Conservation (phyloP, 2,329 filamentous ascomycete genomes). For the Fusarium bulbicola region DNA sequence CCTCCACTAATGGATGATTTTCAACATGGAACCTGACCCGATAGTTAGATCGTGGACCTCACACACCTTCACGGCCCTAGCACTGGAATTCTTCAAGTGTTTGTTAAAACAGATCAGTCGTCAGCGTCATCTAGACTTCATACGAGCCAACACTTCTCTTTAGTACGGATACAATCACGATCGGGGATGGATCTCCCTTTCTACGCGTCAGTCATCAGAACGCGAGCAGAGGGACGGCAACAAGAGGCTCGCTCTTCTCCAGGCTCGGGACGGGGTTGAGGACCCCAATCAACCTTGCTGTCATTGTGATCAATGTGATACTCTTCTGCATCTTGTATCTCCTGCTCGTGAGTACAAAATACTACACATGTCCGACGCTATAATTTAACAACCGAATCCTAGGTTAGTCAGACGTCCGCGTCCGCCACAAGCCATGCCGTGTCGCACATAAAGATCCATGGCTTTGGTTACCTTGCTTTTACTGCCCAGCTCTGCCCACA, state of each 20-base stretch:
- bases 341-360: slow-evolving; percentile 10
- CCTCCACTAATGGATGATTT: slow-evolving; percentile 29
- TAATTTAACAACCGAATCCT: slow-evolving; percentile 14
- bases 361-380: slow-evolving; percentile 21
- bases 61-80: slow-evolving; percentile 1
- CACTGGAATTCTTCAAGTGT: slow-evolving; percentile 20
- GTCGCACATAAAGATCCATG: slow-evolving; percentile 24
- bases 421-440: slow-evolving; percentile 29
- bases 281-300: not conserved
- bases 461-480: slow-evolving; percentile 10
- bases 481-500: not conserved
- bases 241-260: not conserved
- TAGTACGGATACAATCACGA: not conserved
- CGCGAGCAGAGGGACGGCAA: not conserved
- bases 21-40: slow-evolving; percentile 21
- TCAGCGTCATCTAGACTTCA: slow-evolving; percentile 25
- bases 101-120: slow-evolving; percentile 2
- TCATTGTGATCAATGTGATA: not conserved
- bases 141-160: not conserved
- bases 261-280: not conserved
- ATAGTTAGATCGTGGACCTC: slow-evolving; percentile 3
- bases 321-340: not conserved
- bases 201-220: not conserved
- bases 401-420: slow-evolving; percentile 7
- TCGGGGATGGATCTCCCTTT: not conserved